Percentiles rank a stretch among this genome's conserved stretches.
Conservation (phyloP, 2,329 filamentous ascomycete species). For the Talaromyces amestolkiae region DNA sequence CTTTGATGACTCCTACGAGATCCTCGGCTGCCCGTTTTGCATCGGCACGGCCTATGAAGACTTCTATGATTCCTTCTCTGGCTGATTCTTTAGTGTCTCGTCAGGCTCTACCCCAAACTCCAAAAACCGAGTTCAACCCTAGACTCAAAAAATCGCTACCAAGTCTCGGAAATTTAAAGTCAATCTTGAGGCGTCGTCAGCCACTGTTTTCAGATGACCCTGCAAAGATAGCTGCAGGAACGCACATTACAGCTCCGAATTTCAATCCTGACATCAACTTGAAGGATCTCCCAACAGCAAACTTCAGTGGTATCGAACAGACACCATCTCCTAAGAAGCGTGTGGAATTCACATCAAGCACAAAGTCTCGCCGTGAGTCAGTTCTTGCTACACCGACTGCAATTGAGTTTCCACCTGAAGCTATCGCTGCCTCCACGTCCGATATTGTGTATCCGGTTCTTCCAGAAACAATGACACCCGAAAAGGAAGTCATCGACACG, state of each 20-base stretch:
- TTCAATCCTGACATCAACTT: constrained; percentile 54
- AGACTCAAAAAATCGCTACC: constrained; percentile 47
- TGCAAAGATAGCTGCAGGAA: constrained; percentile 59
- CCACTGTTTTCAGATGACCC: constrained; percentile 60
- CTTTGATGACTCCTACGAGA: constrained; percentile 75
- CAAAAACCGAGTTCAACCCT: constrained; percentile 48
- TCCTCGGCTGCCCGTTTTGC: constrained; percentile 64
- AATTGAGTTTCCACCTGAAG: constrained; percentile 35
- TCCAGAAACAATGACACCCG: constrained; percentile 37
- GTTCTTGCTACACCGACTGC: constrained; percentile 41
- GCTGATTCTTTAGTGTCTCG: constrained; percentile 54
- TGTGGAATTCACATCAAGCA: constrained; percentile 75
- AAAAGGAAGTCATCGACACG: constrained; percentile 27
- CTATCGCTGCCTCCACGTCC: constrained; percentile 24
- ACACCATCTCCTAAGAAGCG: constrained; percentile 74
- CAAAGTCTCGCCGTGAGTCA: constrained; percentile 49
- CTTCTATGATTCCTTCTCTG: constrained; percentile 55
- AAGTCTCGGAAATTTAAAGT: constrained; percentile 56
- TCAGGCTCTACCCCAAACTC: constrained; percentile 44
- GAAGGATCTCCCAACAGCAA: constrained; percentile 27
- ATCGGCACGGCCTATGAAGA: constrained; percentile 55
- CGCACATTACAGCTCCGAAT: constrained; percentile 47
- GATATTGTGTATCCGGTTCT: constrained; percentile 39
- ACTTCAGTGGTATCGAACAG: constrained; percentile 46
- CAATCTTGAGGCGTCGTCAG: constrained; percentile 61